Base-by-base conservation (phyloP, 768 basidiomycete genomes). In the Trametes coccinea region DNA sequence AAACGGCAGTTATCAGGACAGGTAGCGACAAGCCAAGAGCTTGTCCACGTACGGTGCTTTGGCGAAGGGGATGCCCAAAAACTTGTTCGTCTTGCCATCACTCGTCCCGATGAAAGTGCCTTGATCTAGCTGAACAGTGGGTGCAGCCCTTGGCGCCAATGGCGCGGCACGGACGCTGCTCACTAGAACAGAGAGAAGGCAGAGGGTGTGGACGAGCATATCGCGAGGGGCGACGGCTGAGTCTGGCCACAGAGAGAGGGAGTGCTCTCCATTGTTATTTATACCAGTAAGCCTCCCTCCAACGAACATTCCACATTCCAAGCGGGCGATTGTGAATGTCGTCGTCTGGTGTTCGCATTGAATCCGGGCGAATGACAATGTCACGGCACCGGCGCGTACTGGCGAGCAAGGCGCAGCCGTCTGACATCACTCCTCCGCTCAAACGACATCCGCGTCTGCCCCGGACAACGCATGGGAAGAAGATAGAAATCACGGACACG, bases 1-100 rank as follows among this genome's bases (percentile, higher is more conserved):
- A 54, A 41, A 11, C 11, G 31, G 17, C 49, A 16, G 14, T 34
- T 1, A 51, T 13, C 13, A 45, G 40, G 4, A 17, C 2, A 31
- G 40, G 30, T 5, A 37, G n/a, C 39, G 16, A 44, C 27, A 22
- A 7, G 11, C 9, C 22, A 22, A 4, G 16, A n/a, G 17, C 30
- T 4, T 16, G 48, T 5, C 10, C n/a, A 62, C 64, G 8, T 39
- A 66, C 64, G 64, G 64, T 14, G 64, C 27, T 27, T 66, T 62
- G 14, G 40, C 64, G 33, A 66, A 66, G 10, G 64, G 64, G 37
- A 66, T 62, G 34, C 64, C 64, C 17, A 66, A 33, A 57, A 66
- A 66, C 40, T 41, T 66, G 57, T 60, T 60, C 30, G 48, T 41
- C 9, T 22, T 48, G 6, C 58, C 64, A 39, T 59, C 56, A 33